These are phyloP conservation scores for Lactarius deliciosus DNA, from an alignment of 768 basidiomycete species.

Conservation along the genomic window DNA sequence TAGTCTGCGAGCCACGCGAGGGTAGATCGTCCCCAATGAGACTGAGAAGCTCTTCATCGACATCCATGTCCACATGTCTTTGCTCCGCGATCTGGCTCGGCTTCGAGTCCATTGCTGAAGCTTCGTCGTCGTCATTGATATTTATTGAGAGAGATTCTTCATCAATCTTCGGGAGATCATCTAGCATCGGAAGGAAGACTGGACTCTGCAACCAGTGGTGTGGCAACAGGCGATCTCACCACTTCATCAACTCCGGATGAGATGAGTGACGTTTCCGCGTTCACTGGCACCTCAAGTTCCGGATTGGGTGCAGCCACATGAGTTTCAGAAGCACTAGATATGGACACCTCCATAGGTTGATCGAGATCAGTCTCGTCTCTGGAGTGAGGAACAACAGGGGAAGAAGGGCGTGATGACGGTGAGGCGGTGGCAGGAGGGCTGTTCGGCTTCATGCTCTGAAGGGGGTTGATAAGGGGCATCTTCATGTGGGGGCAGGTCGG, in stretches of 20 bases:
- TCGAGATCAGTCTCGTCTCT: not conserved
- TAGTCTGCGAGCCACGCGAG: conserved; percentile 23
- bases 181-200: not conserved
- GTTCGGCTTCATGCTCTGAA: conserved; percentile 1
- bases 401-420: conserved; percentile 10
- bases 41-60: conserved; percentile 64
- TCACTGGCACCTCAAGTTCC: conserved; percentile 2
- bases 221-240: not conserved
- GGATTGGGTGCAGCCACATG: not conserved
- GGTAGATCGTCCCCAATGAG: conserved; percentile 50
- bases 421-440: conserved; percentile 3
- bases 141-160: not conserved
- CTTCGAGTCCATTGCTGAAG: conserved; percentile 3
- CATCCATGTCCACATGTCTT: conserved; percentile 52
- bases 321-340: not conserved
- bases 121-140: conserved; percentile 9
- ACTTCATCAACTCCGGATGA: not conserved
- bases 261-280: not conserved
- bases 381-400: conserved; percentile 2
- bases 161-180: not conserved
- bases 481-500: conserved; percentile 4
- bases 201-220: not conserved
- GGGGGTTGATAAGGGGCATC: conserved; percentile 2
- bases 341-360: not conserved
- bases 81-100: conserved; percentile 4